phyloP scores from a whole-genome alignment of 352 stramenopile genomes.

The Phytopythium sindhum region DNA sequence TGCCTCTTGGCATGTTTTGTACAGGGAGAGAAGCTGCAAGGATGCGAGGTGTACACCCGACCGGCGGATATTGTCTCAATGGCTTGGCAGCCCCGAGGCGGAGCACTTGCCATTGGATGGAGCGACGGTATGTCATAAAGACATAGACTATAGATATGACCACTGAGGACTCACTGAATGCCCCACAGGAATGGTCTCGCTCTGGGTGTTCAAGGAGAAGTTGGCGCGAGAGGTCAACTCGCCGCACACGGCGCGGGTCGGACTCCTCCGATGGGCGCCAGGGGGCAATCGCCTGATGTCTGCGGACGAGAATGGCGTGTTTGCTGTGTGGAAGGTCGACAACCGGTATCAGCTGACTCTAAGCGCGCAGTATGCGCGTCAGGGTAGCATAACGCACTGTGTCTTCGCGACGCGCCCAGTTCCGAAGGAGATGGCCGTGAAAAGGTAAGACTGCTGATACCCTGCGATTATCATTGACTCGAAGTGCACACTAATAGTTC shows the following conservation, averaged over 20 bases:
- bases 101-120: slow-evolving; percentile 79
- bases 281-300: slow-evolving; percentile 87
- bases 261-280: slow-evolving; percentile 84
- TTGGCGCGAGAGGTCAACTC: slow-evolving; percentile 75
- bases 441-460: slow-evolving; percentile 21
- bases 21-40: slow-evolving; percentile 66
- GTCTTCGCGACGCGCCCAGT: slow-evolving; percentile 71
- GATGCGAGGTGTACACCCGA: slow-evolving; percentile 52
- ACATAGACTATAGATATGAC: neutral
- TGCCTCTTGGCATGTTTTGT: slow-evolving; percentile 1
- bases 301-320: slow-evolving; percentile 81
- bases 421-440: slow-evolving; percentile 36
- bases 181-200: slow-evolving; percentile 62
- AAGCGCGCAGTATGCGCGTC: slow-evolving; percentile 80
- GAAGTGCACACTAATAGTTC: neutral
- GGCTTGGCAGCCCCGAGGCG: slow-evolving; percentile 83
- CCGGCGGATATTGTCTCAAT: slow-evolving; percentile 73
- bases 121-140: slow-evolving; percentile 48
- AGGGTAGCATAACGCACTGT: slow-evolving; percentile 85
- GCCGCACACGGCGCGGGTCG: slow-evolving; percentile 73
- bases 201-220: slow-evolving; percentile 81
- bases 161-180: neutral
- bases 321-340: slow-evolving; percentile 88
- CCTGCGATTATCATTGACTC: neutral
- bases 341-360: slow-evolving; percentile 69